Evolutionary conservation across 2,329 filamentous ascomycete species (phyloP), one percentile per base, ranked within the genome.

Genomic region (Sporothrix humicola): DNA sequence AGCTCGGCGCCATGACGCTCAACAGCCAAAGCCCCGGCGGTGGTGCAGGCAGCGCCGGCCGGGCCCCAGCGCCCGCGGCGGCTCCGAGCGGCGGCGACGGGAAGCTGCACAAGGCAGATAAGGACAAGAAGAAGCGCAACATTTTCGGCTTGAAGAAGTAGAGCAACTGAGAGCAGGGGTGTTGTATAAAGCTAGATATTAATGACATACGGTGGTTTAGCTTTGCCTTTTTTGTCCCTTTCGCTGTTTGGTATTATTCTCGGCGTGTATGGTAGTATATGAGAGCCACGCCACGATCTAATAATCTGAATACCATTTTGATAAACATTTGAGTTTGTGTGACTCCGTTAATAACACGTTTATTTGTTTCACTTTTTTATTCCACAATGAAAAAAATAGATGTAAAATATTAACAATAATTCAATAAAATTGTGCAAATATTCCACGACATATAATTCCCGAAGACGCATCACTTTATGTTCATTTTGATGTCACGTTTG

Each of bases 1-100:
- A 85, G 42, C 87, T 91, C 85, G 83, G 82, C 17, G 84, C 82
- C 54, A 88, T 91, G 86, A 85, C 83, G 52, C 79, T 91, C 9
- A 82, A 81, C 69, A 76, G 76, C 61, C 31, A 37, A 3, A 76
- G 77, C 65, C 74, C 69, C 75, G 73, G 76, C 17, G 81, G 81
- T 58, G 75, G 75, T 48, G 77, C 76, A 56, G 12, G 71, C 37
- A 71, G 23, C 58, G n/a, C 72, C 44, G 70, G 52, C 70, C 63
- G 75, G n/a, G 71, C 76, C 74, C 69, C 76, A 78, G 73, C 76
- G 71, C 48, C 59, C 17, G 17, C 50, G 15, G 31, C 17, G 37
- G 65, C 58, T 5, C 48, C 48, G 1, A 48, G 48, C 17, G 20
- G 37, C 2, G 42, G 20, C 74, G 76, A 72, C 72, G 74, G 78